Evolutionary conservation across 768 basidiomycete species (phyloP).

Genomic region (Hysterangium stoloniferum): DNA sequence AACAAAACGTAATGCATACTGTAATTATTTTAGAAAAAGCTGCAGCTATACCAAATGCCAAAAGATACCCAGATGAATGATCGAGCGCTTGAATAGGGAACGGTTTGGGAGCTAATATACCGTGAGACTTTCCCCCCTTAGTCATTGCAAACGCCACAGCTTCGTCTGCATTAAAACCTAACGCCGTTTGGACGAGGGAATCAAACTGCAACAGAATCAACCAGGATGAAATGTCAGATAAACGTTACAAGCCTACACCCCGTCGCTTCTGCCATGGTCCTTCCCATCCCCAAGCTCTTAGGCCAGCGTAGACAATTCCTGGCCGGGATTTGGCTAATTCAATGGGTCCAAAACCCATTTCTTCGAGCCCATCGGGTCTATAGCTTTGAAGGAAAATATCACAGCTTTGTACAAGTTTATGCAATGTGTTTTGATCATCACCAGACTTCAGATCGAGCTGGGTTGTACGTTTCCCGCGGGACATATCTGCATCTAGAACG

Average conservation of each 20-base stretch:
- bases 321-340: conserved; percentile 32
- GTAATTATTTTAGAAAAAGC: conserved; percentile 46
- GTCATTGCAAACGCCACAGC: conserved; percentile 32
- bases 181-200: conserved; percentile 55
- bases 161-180: conserved; percentile 54
- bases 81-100: conserved; percentile 55
- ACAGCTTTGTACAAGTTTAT: conserved; percentile 30
- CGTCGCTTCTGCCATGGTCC: conserved; percentile 48
- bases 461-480: conserved; percentile 54
- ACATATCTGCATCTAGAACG: conserved; percentile 46
- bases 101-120: conserved; percentile 20
- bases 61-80: conserved; percentile 50
- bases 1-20: conserved; percentile 21
- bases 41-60: conserved; percentile 51
- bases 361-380: conserved; percentile 41
- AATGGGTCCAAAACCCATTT: conserved; percentile 39
- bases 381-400: conserved; percentile 60
- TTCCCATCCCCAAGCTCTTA: conserved; percentile 50
- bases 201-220: conserved; percentile 40
- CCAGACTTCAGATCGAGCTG: conserved; percentile 43
- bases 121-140: conserved; percentile 16
- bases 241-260: conserved; percentile 32
- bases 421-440: conserved; percentile 28
- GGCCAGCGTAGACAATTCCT: conserved; percentile 46
- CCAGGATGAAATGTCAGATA: neutral